A percentile compares a stretch with the other conserved stretches of the same genome.
These are phyloP conservation scores for barley (Hordeum vulgare) DNA, from an alignment of 176 grass and related monocot species.

Conservation along the genomic window DNA sequence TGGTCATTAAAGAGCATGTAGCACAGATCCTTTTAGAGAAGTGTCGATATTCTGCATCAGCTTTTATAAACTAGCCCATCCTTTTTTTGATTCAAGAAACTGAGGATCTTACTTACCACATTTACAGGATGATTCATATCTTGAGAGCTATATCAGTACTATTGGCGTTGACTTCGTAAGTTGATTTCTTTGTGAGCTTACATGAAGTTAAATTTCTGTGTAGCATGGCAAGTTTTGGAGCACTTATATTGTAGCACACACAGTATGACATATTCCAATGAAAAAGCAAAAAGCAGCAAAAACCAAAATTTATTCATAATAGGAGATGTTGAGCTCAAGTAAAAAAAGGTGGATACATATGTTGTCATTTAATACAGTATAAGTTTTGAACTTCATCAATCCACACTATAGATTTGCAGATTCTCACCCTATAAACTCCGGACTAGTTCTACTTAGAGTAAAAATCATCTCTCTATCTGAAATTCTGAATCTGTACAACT, in stretches of 20 bases:
- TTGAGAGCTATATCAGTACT: slow-evolving; percentile 85
- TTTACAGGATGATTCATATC: slow-evolving; percentile 66
- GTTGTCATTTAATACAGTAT: too few species aligned
- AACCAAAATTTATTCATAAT: too few species aligned
- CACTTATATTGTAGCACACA: too few species aligned
- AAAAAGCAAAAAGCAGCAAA: too few species aligned
- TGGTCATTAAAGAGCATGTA: not conserved
- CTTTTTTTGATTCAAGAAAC: not conserved
- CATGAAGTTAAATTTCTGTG: not conserved
- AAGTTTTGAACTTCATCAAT: not conserved
- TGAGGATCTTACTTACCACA: slow-evolving; percentile 4
- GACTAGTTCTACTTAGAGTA: not conserved
- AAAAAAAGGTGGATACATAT: too few species aligned
- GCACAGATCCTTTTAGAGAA: not conserved
- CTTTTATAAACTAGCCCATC: not conserved
- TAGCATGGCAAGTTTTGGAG: too few species aligned
- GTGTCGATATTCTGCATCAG: not conserved
- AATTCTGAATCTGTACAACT: not conserved
- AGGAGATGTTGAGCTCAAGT: too few species aligned
- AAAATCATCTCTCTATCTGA: not conserved
- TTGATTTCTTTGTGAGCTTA: not conserved
- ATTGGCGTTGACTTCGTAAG: slow-evolving; percentile 89
- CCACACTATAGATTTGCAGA: not conserved
- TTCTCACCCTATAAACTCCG: not conserved
- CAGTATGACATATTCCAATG: too few species aligned